phyloP scores from a whole-genome alignment of 2,329 filamentous ascomycete species.

The Cordyceps cicadae region DNA sequence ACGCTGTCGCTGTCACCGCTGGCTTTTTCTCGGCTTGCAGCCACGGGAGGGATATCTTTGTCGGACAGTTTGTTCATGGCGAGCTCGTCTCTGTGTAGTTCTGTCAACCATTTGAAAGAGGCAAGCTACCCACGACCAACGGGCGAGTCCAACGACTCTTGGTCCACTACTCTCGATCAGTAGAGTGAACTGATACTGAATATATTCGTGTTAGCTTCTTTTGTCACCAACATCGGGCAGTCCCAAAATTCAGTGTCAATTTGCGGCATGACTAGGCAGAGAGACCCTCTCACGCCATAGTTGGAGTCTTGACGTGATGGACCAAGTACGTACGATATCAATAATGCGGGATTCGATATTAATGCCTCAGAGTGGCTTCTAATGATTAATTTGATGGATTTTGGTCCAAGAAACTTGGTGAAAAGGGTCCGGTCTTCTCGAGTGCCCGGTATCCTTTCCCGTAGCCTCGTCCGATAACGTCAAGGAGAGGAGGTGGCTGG shows the following conservation, averaged over 20 bases:
- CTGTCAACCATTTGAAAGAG: too few species aligned
- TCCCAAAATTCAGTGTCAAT: too few species aligned
- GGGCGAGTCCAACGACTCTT: too few species aligned
- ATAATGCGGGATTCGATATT: too few species aligned
- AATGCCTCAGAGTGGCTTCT: background rate
- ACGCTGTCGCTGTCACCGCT: background rate
- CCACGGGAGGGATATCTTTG: background rate
- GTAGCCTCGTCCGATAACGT: background rate
- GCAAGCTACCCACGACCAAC: too few species aligned
- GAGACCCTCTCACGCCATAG: slow-evolving; percentile 10
- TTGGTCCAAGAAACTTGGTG: too few species aligned
- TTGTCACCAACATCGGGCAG: too few species aligned
- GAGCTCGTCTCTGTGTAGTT: background rate
- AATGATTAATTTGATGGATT: background rate
- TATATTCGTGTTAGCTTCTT: too few species aligned
- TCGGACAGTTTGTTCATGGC: background rate
- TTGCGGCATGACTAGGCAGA: too few species aligned
- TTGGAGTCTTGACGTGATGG: slow-evolving; percentile 12
- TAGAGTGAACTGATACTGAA: too few species aligned
- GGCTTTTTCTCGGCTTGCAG: too few species aligned
- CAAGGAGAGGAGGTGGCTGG: background rate
- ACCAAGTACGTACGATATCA: slow-evolving; percentile 2
- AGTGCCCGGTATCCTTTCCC: background rate
- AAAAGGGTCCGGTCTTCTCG: background rate
- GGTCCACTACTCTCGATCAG: too few species aligned